phyloP scores from a whole-genome alignment of 805 yeast genomes.

The Yamadazyma kitorensis region DNA sequence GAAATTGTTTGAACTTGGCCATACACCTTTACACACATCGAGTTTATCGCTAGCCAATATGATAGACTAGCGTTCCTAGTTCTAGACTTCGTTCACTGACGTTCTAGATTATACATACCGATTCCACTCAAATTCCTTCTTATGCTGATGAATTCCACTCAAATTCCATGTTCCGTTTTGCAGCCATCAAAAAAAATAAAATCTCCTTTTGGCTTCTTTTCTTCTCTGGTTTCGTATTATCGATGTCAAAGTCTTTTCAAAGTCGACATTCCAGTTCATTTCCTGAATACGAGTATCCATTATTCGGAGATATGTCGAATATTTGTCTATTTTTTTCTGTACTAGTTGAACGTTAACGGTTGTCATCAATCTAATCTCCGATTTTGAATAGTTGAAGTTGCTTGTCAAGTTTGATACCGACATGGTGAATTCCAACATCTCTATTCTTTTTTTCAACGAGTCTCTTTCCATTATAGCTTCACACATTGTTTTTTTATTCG shows the following conservation, averaged over 20 bases:
- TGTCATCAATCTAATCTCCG: constrained; percentile 10
- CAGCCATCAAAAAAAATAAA: constrained; percentile 8
- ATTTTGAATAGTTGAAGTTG: constrained; percentile 10
- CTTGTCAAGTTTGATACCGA: constrained; percentile 5
- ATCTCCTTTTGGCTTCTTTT: constrained; percentile 2
- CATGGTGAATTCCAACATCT: constrained; percentile 3
- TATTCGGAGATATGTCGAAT: constrained; percentile 7
- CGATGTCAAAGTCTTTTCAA: constrained; percentile 7
- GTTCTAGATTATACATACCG: too few relatives aligned
- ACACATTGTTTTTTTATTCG: constrained; percentile 8
- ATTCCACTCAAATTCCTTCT: too few relatives aligned
- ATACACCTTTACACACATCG: too few relatives aligned
- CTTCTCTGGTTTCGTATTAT: constrained; percentile 3
- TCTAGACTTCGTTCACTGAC: too few relatives aligned
- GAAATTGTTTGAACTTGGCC: too few relatives aligned
- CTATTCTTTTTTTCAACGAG: constrained; percentile 9
- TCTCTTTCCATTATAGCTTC: constrained; percentile 15
- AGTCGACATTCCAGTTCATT: constrained; percentile 12
- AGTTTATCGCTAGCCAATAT: too few relatives aligned
- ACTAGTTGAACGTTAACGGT: constrained; percentile 1
- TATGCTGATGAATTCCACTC: too few relatives aligned
- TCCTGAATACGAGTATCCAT: constrained; percentile 14
- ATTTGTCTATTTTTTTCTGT: constrained; percentile 5
- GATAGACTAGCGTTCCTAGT: too few relatives aligned
- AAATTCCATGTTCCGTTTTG: too few relatives aligned